Base-by-base conservation (phyloP, 345 rosid species). In the Xanthoceras sorbifolium region DNA sequence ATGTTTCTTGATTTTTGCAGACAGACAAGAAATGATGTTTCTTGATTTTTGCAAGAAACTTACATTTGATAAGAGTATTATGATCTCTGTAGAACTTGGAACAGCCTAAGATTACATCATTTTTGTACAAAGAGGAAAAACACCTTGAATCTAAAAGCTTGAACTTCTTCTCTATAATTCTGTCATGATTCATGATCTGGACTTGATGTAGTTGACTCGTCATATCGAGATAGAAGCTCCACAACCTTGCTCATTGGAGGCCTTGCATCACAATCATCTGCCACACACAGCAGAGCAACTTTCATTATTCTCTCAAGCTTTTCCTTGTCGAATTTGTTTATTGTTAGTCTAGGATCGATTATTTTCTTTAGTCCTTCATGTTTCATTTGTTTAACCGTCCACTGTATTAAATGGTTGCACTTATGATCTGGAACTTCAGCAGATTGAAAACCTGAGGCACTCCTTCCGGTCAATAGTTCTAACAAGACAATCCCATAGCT, bases 401-500 rank as follows among this genome's bases (percentile, higher is more conserved):
- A 79, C 11, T 44, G 68, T 7, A 60, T 64, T 29, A 79, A 23
- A n/a, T 60, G 36, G 29, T n/a, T 67, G 64, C 64, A 22, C 9
- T 67, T 42, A 17, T 67, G 46, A 14, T 59, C 65, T 12, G 4
- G 5, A 25, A 23, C 15, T 0, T 42, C 1, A 23, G 50, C n/a
- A 20, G 77, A 50, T 50, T 48, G 62, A 64, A 26, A 34, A 40
- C 66, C 69, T 15, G 68, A 73, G 48, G 81, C 73, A 2, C 40
- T 67, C 38, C 38, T 78, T 34, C 84, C 84, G n/a, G 69, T 75
- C 60, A 84, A 28, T 3, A 84, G 54, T 76, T 81, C 84, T 78
- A 84, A 60, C 12, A 81, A 67, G 17, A 84, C 83, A 17, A 81
- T 25, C 1, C 87, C 87, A 70, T 81, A 84, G 74, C 87, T 84